These are phyloP conservation scores for Cruciata laevipes DNA, from an alignment of 257 asterid species.

Conservation along the genomic window DNA sequence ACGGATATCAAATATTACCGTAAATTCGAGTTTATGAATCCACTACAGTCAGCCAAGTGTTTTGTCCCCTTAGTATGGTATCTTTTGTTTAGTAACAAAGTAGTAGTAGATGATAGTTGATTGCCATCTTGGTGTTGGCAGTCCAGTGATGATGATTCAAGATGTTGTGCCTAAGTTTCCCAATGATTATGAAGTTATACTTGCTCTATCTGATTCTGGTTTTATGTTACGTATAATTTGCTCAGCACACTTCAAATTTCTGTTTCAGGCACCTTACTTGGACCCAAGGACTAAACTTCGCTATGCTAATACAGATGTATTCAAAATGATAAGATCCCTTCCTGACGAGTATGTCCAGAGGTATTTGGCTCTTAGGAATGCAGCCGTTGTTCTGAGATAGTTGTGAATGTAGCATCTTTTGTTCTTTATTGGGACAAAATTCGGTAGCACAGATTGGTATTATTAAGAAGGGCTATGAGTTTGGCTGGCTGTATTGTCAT, in stretches of 20 bases:
- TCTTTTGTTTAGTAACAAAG: neutral
- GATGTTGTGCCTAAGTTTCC: neutral
- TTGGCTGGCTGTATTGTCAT: neutral
- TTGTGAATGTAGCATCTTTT: neutral
- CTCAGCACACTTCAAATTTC: neutral
- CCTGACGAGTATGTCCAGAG: constrained; percentile 91
- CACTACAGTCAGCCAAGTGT: neutral
- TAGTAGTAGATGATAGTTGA: neutral
- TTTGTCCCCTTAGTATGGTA: neutral
- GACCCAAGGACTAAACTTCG: constrained; percentile 97
- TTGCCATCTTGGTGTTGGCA: neutral
- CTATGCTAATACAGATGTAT: constrained; percentile 75
- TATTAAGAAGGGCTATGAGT: neutral
- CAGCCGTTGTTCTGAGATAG: constrained; percentile 81
- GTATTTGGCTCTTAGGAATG: constrained; percentile 87
- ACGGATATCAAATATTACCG: too few relatives aligned
- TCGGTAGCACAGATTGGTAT: neutral
- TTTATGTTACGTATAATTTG: neutral
- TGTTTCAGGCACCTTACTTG: constrained; percentile 74
- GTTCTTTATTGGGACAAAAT: neutral
- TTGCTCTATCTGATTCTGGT: neutral
- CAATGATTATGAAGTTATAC: too few relatives aligned
- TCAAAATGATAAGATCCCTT: constrained; percentile 77
- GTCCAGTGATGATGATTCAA: neutral
- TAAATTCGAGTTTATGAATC: too few relatives aligned